These are phyloP conservation scores for Tylopilus sp. DNA, from an alignment of 768 basidiomycete genomes.

Conservation along the genomic window DNA sequence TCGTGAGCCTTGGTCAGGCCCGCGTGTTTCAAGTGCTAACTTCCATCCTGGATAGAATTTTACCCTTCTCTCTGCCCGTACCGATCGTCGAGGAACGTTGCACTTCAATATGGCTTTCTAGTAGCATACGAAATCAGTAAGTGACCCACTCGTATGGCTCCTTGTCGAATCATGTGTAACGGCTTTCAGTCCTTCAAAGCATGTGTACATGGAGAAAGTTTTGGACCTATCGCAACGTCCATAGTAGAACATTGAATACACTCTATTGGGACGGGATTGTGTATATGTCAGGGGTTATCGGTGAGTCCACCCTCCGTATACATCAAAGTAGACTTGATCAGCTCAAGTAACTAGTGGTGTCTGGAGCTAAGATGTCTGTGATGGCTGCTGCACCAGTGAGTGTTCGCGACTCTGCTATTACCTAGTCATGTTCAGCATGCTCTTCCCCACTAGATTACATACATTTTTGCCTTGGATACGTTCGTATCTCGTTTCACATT, in stretches of 20 bases:
- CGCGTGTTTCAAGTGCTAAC: neutral
- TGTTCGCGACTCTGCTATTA: neutral
- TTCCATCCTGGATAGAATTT: constrained; percentile 13
- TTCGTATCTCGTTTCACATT: constrained; percentile 6
- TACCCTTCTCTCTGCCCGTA: constrained; percentile 18
- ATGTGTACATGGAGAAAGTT: constrained; percentile 25
- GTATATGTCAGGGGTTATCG: constrained; percentile 24
- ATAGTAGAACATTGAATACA: constrained; percentile 17
- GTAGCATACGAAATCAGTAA: constrained; percentile 21
- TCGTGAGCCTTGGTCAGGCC: constrained; percentile 11
- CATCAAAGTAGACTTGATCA: neutral
- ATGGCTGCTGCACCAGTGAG: constrained; percentile 21
- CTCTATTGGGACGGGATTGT: constrained; percentile 27
- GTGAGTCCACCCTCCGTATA: constrained; percentile 2
- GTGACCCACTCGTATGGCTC: neutral
- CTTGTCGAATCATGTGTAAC: neutral
- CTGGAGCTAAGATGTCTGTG: constrained; percentile 12
- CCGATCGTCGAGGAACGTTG: constrained; percentile 12
- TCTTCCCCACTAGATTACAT: constrained; percentile 9
- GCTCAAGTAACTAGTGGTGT: constrained; percentile 9
- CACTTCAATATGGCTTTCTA: constrained; percentile 14
- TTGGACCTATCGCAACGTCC: constrained; percentile 17
- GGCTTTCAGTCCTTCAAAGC: constrained; percentile 21
- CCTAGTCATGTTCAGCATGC: neutral
- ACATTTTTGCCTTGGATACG: constrained; percentile 20